Base-by-base conservation (phyloP, 106 monocot genomes). In the Narthecium ossifragum region DNA sequence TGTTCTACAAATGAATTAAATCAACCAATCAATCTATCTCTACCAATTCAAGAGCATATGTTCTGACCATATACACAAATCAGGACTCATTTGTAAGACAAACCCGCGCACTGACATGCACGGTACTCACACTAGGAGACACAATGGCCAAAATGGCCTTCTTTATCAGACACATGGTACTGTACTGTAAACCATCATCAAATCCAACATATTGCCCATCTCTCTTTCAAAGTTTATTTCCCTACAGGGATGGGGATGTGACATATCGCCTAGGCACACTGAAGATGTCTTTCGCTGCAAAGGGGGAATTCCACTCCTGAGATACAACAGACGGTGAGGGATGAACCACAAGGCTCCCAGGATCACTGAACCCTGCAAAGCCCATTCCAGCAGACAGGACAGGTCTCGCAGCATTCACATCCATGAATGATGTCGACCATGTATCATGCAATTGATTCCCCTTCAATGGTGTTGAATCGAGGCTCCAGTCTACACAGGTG, bases 401-500 rank as follows among this genome's bases (percentile, higher is more conserved):
- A 9, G 64, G 54, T 46, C 56, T 63, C 6, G 47, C 10, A 27
- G 58, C 24, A 38, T 57, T 74, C 17, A 62, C 67, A n/a, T 72
- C 78, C 71, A 75, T 65, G 50, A 80, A 73, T 39, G 67, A 58
- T 33, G 71, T 63, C 4, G 84, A 70, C 75, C 90, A 73, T 18
- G 80, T 66, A 8, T 59, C 66, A 0, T 61, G 68, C 28, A 61
- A 17, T 46, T 53, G 34, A 0, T 70, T 68, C 14, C 51, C 60
- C 53, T 57, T 75, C 45, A 54, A 31, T 0, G 73, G 47, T 15
- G 75, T 60, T 23, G 57, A 32, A 31, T 90, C 80, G 8, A 83
- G 30, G 69, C 90, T 90, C 94, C 94, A 96, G 59, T 96, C 94
- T 66, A 96, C 78, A 49, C 70, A 70, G n/a, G 83, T 75, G 55